These are phyloP conservation scores for Basipetospora chlamydospora DNA, from an alignment of 2,329 filamentous ascomycete species.

Conservation along the genomic window DNA sequence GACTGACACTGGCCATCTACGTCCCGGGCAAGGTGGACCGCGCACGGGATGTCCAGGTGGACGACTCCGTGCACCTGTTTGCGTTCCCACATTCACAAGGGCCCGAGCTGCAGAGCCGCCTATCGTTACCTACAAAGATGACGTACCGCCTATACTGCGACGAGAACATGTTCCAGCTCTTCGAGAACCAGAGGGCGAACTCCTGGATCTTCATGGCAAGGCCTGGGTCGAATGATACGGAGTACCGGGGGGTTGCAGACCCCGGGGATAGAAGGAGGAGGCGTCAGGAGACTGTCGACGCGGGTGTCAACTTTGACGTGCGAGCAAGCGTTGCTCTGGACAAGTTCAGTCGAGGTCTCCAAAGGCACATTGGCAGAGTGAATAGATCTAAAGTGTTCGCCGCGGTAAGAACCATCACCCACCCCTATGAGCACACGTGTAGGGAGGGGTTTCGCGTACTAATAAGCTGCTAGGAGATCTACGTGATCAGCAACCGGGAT, in stretches of 20 bases:
- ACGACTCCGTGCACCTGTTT: slow-evolving; percentile 20
- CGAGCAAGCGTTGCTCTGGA: slow-evolving; percentile 19
- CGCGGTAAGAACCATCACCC: slow-evolving; percentile 16
- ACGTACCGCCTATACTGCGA: slow-evolving; percentile 23
- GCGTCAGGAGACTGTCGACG: not conserved
- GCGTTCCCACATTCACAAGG: slow-evolving; percentile 22
- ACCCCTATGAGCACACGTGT: not conserved
- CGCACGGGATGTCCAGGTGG: slow-evolving; percentile 19
- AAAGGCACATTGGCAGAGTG: slow-evolving; percentile 22
- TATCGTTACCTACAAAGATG: slow-evolving; percentile 20
- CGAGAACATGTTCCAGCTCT: slow-evolving; percentile 20
- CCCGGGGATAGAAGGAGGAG: slow-evolving; percentile 16
- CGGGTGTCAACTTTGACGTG: not conserved
- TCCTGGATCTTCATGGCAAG: slow-evolving; percentile 22
- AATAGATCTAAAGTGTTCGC: slow-evolving; percentile 19
- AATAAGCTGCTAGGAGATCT: slow-evolving; percentile 19
- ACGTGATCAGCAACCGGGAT: slow-evolving; percentile 27
- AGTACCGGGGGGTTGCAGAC: slow-evolving; percentile 14
- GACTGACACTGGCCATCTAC: slow-evolving; percentile 24
- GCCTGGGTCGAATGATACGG: slow-evolving; percentile 16
- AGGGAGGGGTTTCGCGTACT: no score
- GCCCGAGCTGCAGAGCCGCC: slow-evolving; percentile 15
- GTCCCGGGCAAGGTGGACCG: slow-evolving; percentile 19
- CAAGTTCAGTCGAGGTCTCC: slow-evolving; percentile 21
- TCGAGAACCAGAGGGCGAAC: slow-evolving; percentile 18